These are phyloP conservation scores for Ascochyta pisi DNA, from an alignment of 2,329 filamentous ascomycete genomes.

Conservation along the genomic window DNA sequence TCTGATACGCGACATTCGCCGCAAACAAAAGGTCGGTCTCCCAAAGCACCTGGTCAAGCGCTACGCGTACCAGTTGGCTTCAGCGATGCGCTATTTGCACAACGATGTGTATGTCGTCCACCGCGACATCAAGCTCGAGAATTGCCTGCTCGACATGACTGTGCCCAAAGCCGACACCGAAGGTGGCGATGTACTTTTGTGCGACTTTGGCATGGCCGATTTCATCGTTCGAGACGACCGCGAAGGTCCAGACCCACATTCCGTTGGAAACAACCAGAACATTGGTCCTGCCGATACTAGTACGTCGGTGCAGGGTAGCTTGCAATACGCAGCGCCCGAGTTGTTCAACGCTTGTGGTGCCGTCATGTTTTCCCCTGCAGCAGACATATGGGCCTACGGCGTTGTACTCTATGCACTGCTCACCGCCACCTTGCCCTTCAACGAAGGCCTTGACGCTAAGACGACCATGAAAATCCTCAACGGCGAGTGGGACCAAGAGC, in stretches of 20 bases:
- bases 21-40: conserved; percentile 53
- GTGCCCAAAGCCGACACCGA: conserved; percentile 55
- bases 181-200: conserved; percentile 66
- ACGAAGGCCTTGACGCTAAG: conserved; percentile 64
- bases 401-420: conserved; percentile 68
- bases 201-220: conserved; percentile 74
- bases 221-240: conserved; percentile 66
- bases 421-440: conserved; percentile 68
- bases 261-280: conserved; percentile 48
- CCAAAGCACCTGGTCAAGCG: conserved; percentile 60
- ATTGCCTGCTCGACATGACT: conserved; percentile 67
- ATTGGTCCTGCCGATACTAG: conserved; percentile 64
- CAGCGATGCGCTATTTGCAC: conserved; percentile 70
- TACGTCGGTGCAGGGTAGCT: conserved; percentile 65
- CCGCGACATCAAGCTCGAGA: conserved; percentile 73
- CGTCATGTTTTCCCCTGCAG: conserved; percentile 58
- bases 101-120: conserved; percentile 72
- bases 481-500: conserved; percentile 64
- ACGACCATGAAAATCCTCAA: conserved; percentile 65
- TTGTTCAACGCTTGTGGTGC: conserved; percentile 51
- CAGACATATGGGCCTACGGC: conserved; percentile 73
- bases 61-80: conserved; percentile 69
- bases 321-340: conserved; percentile 63
- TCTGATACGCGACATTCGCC: conserved; percentile 62
- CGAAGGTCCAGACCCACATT: conserved; percentile 58